Evolutionary conservation across 164 flowering plant genomes (phyloP).

Genomic region (Magnolia kwangsiensis): DNA sequence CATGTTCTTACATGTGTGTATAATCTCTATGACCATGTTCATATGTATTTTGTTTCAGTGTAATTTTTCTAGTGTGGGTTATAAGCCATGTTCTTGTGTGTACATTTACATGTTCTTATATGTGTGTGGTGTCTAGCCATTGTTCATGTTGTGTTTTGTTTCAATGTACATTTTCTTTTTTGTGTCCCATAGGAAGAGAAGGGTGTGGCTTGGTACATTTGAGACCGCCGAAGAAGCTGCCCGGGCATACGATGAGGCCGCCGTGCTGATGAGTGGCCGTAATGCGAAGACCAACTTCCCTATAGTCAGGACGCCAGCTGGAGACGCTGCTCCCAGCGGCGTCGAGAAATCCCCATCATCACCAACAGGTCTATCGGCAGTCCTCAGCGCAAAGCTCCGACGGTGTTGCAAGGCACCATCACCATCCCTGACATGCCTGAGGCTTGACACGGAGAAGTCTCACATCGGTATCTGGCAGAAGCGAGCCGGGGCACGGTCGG

Average conservation of each 20-base stretch:
- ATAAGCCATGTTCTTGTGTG: neutral
- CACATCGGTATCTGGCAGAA: conserved; percentile 93
- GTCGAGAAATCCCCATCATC: conserved; percentile 17
- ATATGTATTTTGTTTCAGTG: no score
- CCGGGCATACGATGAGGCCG: conserved; percentile 75
- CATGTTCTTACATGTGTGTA: no score
- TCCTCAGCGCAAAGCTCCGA: conserved; percentile 57
- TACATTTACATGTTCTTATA: neutral
- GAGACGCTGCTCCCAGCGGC: neutral
- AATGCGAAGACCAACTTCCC: conserved; percentile 85
- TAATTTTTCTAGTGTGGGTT: no score
- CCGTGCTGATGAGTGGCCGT: conserved; percentile 65
- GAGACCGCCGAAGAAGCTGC: conserved; percentile 84
- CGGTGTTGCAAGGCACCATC: conserved; percentile 58
- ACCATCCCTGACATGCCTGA: conserved; percentile 73
- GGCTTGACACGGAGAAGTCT: conserved; percentile 74
- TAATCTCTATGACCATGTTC: no score
- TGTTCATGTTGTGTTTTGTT: neutral
- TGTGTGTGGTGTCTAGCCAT: neutral
- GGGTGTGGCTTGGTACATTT: conserved; percentile 83
- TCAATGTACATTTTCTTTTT: neutral
- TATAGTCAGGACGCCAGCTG: conserved; percentile 4
- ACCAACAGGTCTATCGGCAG: conserved; percentile 31
- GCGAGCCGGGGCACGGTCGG: conserved; percentile 54
- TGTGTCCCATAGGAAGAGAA: conserved; percentile 48